Evolutionary conservation across 2,329 filamentous ascomycete species (phyloP).

Genomic region (Curvularia sp.): DNA sequence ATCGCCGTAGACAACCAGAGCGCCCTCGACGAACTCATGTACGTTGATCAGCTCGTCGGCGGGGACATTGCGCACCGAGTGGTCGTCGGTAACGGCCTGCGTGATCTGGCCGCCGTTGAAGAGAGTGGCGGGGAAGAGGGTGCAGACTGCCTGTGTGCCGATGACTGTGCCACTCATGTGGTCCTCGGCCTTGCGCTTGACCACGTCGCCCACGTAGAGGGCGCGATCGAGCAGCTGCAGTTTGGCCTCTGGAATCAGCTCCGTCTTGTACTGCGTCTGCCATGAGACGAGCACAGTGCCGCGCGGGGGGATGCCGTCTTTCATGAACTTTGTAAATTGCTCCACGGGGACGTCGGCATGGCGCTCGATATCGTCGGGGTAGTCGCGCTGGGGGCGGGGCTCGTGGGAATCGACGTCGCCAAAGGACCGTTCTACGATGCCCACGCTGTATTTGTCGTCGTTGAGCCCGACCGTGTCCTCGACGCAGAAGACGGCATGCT

Average conservation of each 20-base stretch:
- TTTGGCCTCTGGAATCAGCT: constrained; percentile 53
- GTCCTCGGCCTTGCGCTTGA: constrained; percentile 59
- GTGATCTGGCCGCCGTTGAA: constrained; percentile 37
- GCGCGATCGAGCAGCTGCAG: constrained; percentile 62
- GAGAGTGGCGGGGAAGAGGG: constrained; percentile 48
- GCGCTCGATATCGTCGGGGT: constrained; percentile 48
- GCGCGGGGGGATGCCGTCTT: constrained; percentile 58
- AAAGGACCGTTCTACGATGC: constrained; percentile 55
- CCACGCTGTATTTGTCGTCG: constrained; percentile 51
- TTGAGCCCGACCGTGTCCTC: constrained; percentile 55
- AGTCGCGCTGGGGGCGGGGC: constrained; percentile 53
- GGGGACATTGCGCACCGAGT: constrained; percentile 53
- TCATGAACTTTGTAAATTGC: constrained; percentile 52
- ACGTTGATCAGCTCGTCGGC: constrained; percentile 56
- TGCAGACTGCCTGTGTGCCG: constrained; percentile 57
- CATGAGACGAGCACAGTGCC: constrained; percentile 61
- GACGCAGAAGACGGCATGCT: constrained; percentile 45
- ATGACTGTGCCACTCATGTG: constrained; percentile 64
- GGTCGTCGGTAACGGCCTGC: constrained; percentile 37
- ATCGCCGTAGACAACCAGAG: constrained; percentile 62
- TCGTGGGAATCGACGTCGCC: constrained; percentile 56
- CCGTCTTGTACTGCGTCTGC: constrained; percentile 53
- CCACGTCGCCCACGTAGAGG: constrained; percentile 62
- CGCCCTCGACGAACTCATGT: constrained; percentile 58
- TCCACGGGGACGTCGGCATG: constrained; percentile 40